Percentiles rank a stretch among this genome's conserved stretches.
These are phyloP conservation scores for Phyllosticta capitalensis DNA, from an alignment of 2,329 filamentous ascomycete genomes.

Conservation along the genomic window DNA sequence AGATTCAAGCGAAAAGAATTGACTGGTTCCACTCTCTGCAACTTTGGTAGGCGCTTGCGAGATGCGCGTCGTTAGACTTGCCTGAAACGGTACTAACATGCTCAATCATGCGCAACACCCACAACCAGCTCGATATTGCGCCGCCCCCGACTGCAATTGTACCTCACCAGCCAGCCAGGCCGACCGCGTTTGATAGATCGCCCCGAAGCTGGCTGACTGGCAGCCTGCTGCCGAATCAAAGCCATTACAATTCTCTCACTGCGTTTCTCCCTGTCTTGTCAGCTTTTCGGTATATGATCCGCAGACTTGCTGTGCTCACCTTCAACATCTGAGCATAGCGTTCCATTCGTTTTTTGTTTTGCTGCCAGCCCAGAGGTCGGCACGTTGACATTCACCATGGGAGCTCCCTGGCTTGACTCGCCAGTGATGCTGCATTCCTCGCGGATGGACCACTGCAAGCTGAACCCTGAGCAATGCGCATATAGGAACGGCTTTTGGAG, in stretches of 20 bases:
- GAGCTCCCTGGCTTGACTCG: constrained; percentile 5
- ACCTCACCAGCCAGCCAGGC: too few species aligned
- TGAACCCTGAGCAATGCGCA: constrained; percentile 5
- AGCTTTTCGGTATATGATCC: not conserved
- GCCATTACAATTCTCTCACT: not conserved
- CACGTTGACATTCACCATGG: not conserved
- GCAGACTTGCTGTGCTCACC: not conserved
- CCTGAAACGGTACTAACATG: not conserved
- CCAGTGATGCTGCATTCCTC: constrained; percentile 11
- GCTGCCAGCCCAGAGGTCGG: not conserved
- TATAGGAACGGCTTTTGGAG: constrained; percentile 10
- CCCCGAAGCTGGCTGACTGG: not conserved
- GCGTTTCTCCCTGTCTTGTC: not conserved
- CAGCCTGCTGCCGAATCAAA: not conserved
- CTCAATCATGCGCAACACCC: not conserved
- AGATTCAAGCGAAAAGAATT: not conserved
- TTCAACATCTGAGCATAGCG: not conserved
- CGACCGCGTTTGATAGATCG: not conserved
- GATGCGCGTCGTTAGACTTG: not conserved
- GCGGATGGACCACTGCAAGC: constrained; percentile 4
- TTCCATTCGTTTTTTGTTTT: not conserved
- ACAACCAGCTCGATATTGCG: not conserved
- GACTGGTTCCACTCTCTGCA: not conserved
- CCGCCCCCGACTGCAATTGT: not conserved
- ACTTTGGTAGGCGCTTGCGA: not conserved